Evolutionary conservation across 805 yeast genomes (phyloP), one percentile per base, ranked within the genome.

Genomic region (Yarrowia porcina): DNA sequence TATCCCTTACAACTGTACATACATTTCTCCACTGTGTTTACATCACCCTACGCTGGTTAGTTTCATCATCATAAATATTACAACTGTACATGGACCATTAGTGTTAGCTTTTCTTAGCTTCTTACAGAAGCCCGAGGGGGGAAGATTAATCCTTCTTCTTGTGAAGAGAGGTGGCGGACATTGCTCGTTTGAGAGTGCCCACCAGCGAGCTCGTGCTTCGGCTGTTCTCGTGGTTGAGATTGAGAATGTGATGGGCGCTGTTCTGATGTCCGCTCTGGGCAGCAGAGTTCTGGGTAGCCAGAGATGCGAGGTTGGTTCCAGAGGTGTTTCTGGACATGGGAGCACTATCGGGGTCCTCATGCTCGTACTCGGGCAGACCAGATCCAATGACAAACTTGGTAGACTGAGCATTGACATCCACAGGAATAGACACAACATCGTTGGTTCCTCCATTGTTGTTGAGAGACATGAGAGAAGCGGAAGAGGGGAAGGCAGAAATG

Each of bases 321-420:
- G 59, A 52, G 12, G 59, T 25, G 59, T 52, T 52, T 52, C 59
- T 20, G 21, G 59, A 52, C 59, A 52, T 52, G 44, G 59, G 59
- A 12, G 59, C 59, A 25, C 59, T 52, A 33, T 52, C 59, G 23
- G 59, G 44, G 4, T 52, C 59, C 18, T 52, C 42, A 25, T 35
- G 59, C 59, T 52, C 59, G 33, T 52, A 52, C 59, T 52, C 59
- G 44, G 59, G 59, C 32, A 52, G 44, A 35, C 59, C 59, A 12
- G 44, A 52, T 32, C 59, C 59, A 11, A 52, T 52, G 33, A 52
- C 59, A 13, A 52, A 52, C 59, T 52, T 52, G 59, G 59, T 52
- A 20, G 59, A 52, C 59, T 52, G 59, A 23, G 59, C 59, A 33
- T 36, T 52, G 59, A 52, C 25, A 32, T 52, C 59, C 9, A 52